Evolutionary conservation across 805 yeast genomes (phyloP), one percentile per base, ranked within the genome.

Genomic region (Debaryomyces maramus): DNA sequence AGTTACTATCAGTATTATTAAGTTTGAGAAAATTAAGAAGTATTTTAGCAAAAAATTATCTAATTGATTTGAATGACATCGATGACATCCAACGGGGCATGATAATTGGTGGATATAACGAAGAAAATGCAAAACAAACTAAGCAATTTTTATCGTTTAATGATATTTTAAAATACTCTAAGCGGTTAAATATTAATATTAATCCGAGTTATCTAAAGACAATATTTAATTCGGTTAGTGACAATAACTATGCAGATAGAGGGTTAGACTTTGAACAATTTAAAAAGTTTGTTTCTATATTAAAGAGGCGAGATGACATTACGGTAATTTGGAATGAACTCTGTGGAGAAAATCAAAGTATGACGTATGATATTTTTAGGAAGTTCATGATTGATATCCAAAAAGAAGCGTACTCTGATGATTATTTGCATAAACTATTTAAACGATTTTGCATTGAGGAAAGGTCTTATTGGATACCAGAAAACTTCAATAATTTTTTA

Each of bases 191-290:
- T 48, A 81, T 91, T 24, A 83, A 83, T 54, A 77, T 89, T 45
- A 80, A 87, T 21, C 56, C 70, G n/a, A 63, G 51, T 5, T 71
- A 72, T 47, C 59, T 89, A 9, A 60, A 59, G 13, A 51, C 57
- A 0, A 60, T 80, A 2, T 91, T 88, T 52, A 55, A 67, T 15
- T 60, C 61, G 17, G 83, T 81, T 13, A 40, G 47, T 19, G 38
- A 44, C 18, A 51, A 47, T 8, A 48, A 43, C 3, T 23, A 45
- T 6, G 72, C 74, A 13, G 45, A 42, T 17, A 37, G 47, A 16
- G 72, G 72, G 19, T 63, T 91, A 16, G 75, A 77, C 45, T 89
- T 88, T 52, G 72, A 71, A 2, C 88, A 87, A 47, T 91, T 91
- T 60, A 84, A 86, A 55, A 56, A 59, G 15, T 88, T 90, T 61